These are phyloP conservation scores for Hymenoscyphus fraxineus DNA, from an alignment of 2,329 filamentous ascomycete genomes.

Conservation along the genomic window DNA sequence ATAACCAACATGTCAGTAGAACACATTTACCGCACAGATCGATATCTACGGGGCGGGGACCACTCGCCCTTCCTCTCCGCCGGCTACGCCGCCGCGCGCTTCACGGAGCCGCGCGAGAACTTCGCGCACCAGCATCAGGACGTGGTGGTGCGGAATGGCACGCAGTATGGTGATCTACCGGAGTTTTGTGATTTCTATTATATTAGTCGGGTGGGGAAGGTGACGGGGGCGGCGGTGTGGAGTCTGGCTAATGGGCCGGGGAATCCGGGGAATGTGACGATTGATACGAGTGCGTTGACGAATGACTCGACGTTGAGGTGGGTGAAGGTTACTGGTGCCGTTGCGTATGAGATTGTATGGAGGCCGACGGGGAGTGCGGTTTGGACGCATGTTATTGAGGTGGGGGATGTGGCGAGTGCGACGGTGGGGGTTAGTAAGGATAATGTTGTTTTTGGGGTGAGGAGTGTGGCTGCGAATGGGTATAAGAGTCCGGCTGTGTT, in stretches of 20 bases:
- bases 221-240: conserved; percentile 54
- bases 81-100: conserved; percentile 50
- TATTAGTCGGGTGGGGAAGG: conserved; percentile 49
- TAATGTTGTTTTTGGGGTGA: conserved; percentile 54
- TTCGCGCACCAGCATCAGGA: conserved; percentile 57
- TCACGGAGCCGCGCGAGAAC: conserved; percentile 56
- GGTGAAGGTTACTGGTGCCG: conserved; percentile 42
- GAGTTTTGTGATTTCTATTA: conserved; percentile 57
- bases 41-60: conserved; percentile 54
- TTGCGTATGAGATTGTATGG: conserved; percentile 54
- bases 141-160: conserved; percentile 45
- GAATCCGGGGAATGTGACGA: conserved; percentile 43
- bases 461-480: conserved; percentile 48
- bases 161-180: conserved; percentile 51
- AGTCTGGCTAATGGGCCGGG: conserved; percentile 49
- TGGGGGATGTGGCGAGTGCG: conserved; percentile 44
- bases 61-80: conserved; percentile 51
- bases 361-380: conserved; percentile 46
- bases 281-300: conserved; percentile 44
- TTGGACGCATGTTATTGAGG: conserved; percentile 44
- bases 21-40: conserved; percentile 53
- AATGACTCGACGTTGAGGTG: conserved; percentile 51
- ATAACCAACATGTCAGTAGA: conserved; percentile 53
- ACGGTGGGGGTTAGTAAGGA: conserved; percentile 52
- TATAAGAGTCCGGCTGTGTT: conserved; percentile 44